A percentile compares a stretch with the other conserved stretches of the same genome.
phyloP scores from a whole-genome alignment of 2,329 filamentous ascomycete species.

The Tolypocladium tundrense region DNA sequence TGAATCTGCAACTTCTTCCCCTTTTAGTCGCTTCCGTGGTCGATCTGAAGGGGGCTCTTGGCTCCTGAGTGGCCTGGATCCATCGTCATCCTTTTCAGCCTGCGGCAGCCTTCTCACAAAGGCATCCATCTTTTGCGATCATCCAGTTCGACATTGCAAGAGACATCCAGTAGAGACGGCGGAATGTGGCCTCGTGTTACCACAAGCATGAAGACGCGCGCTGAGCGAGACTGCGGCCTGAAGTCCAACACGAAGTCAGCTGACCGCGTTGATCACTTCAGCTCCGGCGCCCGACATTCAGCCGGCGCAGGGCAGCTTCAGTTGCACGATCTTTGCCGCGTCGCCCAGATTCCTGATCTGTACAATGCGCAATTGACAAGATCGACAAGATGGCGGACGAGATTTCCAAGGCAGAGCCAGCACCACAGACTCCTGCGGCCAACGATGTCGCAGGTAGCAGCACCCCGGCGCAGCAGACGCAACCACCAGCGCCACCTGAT shows the following conservation, averaged over 20 bases:
- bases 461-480: slow-evolving; percentile 7
- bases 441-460: slow-evolving; percentile 11
- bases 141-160: slow-evolving; percentile 4
- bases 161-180: neutral
- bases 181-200: neutral
- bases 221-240: neutral
- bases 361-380: neutral
- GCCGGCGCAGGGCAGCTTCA: neutral
- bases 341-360: neutral
- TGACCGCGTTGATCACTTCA: slow-evolving; percentile 14
- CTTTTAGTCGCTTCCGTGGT: slow-evolving; percentile 21
- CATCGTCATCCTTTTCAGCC: slow-evolving; percentile 6
- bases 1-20: slow-evolving; percentile 11
- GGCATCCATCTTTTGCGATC: slow-evolving; percentile 23
- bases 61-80: neutral
- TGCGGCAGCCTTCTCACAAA: slow-evolving; percentile 22
- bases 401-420: slow-evolving; percentile 9
- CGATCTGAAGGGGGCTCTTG: slow-evolving; percentile 8
- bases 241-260: slow-evolving; percentile 26
- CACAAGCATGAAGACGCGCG: slow-evolving; percentile 1
- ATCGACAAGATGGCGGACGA: slow-evolving; percentile 19
- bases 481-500: slow-evolving; percentile 6
- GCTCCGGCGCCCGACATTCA: slow-evolving; percentile 1
- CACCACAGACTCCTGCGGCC: slow-evolving; percentile 9
- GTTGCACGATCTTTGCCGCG: neutral